Conservation (phyloP, 1,284 basidiomycete species). For the Ceratobasidium theobromae region DNA sequence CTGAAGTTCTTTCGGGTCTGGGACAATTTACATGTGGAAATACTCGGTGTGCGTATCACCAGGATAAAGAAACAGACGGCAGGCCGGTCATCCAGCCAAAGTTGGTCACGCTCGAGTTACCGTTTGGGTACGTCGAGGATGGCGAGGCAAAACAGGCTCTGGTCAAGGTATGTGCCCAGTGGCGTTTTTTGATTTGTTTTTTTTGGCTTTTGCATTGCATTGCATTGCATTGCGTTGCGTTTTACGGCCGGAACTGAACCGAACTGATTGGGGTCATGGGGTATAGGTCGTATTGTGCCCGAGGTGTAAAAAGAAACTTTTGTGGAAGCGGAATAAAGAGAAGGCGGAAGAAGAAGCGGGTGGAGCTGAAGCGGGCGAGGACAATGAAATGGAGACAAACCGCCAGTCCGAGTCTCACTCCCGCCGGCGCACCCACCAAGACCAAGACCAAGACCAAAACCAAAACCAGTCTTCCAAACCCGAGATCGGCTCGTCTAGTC, state of each 20-base stretch:
- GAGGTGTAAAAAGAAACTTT: constrained; percentile 76
- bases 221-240: too few species aligned
- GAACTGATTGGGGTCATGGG: too few species aligned
- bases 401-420: too few species aligned
- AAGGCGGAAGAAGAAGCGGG: constrained; percentile 42
- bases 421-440: too few species aligned
- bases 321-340: constrained; percentile 77
- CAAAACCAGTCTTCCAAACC: not conserved
- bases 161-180: constrained; percentile 59
- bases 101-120: constrained; percentile 76
- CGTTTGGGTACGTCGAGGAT: constrained; percentile 82
- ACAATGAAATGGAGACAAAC: not conserved
- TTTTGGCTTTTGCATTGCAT: too few species aligned
- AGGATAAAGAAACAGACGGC: constrained; percentile 35
- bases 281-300: constrained; percentile 68
- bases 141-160: constrained; percentile 74
- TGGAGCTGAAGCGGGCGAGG: constrained; percentile 7
- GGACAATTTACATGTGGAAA: constrained; percentile 88
- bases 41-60: constrained; percentile 74
- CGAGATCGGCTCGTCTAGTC: not conserved
- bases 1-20: constrained; percentile 78
- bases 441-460: constrained; percentile 4
- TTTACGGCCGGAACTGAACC: too few species aligned
- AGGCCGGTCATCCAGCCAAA: constrained; percentile 39
- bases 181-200: not conserved